Base-by-base conservation (phyloP, 2,329 filamentous ascomycete species). In the Pyrenochaeta sp. region DNA sequence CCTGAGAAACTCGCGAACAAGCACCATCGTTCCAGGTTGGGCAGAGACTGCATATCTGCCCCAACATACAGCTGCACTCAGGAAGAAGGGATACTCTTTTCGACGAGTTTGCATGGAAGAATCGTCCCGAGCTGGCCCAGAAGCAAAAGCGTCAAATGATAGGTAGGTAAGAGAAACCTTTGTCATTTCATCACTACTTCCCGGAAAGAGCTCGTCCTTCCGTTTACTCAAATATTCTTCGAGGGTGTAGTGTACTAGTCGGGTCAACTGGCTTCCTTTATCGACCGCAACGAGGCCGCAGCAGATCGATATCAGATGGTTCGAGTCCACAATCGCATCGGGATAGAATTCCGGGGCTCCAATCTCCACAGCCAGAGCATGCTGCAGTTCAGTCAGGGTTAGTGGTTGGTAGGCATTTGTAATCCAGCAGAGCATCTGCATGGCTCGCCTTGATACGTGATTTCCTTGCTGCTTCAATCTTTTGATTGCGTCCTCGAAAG, bases 381-480 rank as follows among this genome's bases (percentile, higher is more conserved):
- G 52, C 27, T 57, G 61, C 10, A 68, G 30, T 47, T 68, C 63
- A 8, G 43, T 22, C 1, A 54, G 59, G 27, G 63, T 68, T 2
- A 68, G 58, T 39, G 61, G 63, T 39, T 61, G 42, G 42, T 58
- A 48, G 1, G 59, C 65, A 34, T 37, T 58, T 6, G 54, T 55
- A 25, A 62, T 63, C 59, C 55, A 68, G 3, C 58, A 60, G 13
- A 67, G 32, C 5, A 61, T 52, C n/a, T 42, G 50, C 40, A 71
- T 78, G 0, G 83, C 82, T 43, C 82, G 68, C 0, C 74, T 54
- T 24, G 39, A 36, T 7, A 73, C 61, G 3, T 73, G 76, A 1
- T 50, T 1, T 0, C 61, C 12, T 46, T 85, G 82, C 0, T 62
- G 57, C 15, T 77, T 45, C 27, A 85, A 82, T 19, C 81, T 71